A percentile compares a stretch with the other conserved stretches of the same genome.
Evolutionary conservation across 805 yeast species (phyloP).

Genomic region (Tetrapisispora nanseiensis): DNA sequence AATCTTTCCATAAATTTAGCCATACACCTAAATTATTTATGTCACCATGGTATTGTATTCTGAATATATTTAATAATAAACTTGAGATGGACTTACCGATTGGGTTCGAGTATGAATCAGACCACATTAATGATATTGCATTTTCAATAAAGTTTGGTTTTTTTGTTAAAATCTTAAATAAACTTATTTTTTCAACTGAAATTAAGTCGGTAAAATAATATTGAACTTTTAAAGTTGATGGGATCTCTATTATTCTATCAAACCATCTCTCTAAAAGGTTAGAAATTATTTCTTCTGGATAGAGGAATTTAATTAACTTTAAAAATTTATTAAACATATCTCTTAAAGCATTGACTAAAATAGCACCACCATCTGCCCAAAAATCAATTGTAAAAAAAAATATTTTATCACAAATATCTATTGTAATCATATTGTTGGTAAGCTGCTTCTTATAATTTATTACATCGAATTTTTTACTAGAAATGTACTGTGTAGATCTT

Average conservation of each 20-base stretch:
- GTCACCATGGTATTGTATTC: constrained; percentile 18
- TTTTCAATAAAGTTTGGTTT: constrained; percentile 39
- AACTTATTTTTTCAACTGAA: constrained; percentile 36
- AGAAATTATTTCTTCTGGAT: constrained; percentile 12
- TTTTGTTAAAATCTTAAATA: constrained; percentile 32
- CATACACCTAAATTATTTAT: constrained; percentile 27
- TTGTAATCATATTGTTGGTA: constrained; percentile 10
- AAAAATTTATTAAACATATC: constrained; percentile 51
- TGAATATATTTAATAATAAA: constrained; percentile 31
- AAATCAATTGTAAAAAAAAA: constrained; percentile 52
- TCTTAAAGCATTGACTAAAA: constrained; percentile 58
- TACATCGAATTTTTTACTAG: constrained; percentile 13
- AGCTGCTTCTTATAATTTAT: constrained; percentile 7
- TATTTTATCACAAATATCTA: constrained; percentile 25
- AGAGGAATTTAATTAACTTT: constrained; percentile 28
- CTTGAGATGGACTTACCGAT: constrained; percentile 48
- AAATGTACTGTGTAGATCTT: constrained; percentile 38
- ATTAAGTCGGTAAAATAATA: constrained; percentile 53
- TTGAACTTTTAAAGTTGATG: constrained; percentile 46
- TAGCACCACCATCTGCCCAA: constrained; percentile 63
- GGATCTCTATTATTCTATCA: constrained; percentile 32
- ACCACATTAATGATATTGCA: constrained; percentile 40
- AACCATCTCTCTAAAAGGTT: constrained; percentile 38
- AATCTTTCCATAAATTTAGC: constrained; percentile 43
- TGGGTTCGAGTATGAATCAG: constrained; percentile 56